Conservation (phyloP, 176 grass and related monocot species). For the Musa schizocarpa region DNA sequence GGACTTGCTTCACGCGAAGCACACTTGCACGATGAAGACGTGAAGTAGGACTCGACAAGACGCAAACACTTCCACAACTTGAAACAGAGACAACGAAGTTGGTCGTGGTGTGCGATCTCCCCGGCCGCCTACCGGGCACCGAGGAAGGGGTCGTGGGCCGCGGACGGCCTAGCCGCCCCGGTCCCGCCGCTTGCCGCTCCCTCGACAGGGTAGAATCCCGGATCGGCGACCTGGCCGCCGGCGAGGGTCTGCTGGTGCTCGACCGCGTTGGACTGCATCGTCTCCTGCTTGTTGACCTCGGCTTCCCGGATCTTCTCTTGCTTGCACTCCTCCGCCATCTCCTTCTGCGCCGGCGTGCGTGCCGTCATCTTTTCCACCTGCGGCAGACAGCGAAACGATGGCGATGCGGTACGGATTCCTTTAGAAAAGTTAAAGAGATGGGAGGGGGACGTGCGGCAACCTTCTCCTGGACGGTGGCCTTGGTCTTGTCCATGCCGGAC, state of each 20-base stretch:
- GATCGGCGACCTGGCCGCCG: background rate
- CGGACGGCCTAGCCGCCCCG: slow-evolving; percentile 23
- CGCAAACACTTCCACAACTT: too few relatives aligned
- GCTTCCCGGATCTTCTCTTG: slow-evolving; percentile 36
- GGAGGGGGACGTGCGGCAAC: slow-evolving; percentile 1
- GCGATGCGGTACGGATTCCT: too few relatives aligned
- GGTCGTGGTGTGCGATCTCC: background rate
- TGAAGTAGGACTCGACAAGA: too few relatives aligned
- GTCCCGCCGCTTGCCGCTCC: slow-evolving; percentile 14
- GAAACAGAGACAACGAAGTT: too few relatives aligned
- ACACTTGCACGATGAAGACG: too few relatives aligned
- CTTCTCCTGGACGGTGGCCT: slow-evolving; percentile 51
- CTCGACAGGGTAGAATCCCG: slow-evolving; percentile 18
- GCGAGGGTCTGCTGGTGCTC: slow-evolving; percentile 7
- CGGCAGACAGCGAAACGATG: background rate
- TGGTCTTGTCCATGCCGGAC: slow-evolving; percentile 58
- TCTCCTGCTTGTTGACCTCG: slow-evolving; percentile 35
- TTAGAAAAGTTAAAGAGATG: background rate
- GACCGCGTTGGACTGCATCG: slow-evolving; percentile 27
- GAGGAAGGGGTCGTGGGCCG: slow-evolving; percentile 12
- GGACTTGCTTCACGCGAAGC: too few relatives aligned
- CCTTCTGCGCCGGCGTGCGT: slow-evolving; percentile 43
- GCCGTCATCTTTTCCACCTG: slow-evolving; percentile 61
- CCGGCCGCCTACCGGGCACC: slow-evolving; percentile 15
- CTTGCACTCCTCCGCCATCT: slow-evolving; percentile 38